Conservation (phyloP, 345 rosid species). For the Populus deltoides region DNA sequence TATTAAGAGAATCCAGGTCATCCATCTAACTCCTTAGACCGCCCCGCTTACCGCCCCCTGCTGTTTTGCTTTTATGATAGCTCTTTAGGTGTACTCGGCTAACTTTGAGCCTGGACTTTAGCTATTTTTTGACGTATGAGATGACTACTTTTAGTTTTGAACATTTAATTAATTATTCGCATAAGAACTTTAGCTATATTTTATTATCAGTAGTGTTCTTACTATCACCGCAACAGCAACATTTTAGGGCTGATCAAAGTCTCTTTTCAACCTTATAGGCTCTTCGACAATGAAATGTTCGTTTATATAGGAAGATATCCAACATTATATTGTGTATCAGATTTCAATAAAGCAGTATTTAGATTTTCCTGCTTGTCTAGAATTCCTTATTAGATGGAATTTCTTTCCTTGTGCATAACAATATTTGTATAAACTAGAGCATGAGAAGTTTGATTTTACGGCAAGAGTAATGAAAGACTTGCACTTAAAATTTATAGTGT, state of each 20-base stretch:
- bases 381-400: too few species aligned
- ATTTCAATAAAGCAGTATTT: too few species aligned
- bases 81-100: not conserved
- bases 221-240: too few species aligned
- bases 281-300: not conserved
- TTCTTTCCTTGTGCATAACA: too few species aligned
- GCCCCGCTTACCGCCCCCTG: not conserved
- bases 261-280: not conserved
- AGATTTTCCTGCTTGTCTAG: not conserved
- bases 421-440: too few species aligned
- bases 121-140: not conserved
- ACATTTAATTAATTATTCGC: not conserved
- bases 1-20: slow-evolving; percentile 17
- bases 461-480: too few species aligned
- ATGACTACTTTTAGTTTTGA: not conserved
- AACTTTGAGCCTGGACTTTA: not conserved
- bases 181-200: not conserved
- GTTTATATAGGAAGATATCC: too few species aligned
- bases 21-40: not conserved
- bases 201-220: too few species aligned
- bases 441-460: too few species aligned
- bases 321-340: not conserved
- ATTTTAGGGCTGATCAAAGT: not conserved
- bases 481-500: too few species aligned
- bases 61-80: not conserved